These are phyloP conservation scores for Cyclostephanos tholiformis DNA, from an alignment of 108 stramenopile genomes.

Conservation along the genomic window DNA sequence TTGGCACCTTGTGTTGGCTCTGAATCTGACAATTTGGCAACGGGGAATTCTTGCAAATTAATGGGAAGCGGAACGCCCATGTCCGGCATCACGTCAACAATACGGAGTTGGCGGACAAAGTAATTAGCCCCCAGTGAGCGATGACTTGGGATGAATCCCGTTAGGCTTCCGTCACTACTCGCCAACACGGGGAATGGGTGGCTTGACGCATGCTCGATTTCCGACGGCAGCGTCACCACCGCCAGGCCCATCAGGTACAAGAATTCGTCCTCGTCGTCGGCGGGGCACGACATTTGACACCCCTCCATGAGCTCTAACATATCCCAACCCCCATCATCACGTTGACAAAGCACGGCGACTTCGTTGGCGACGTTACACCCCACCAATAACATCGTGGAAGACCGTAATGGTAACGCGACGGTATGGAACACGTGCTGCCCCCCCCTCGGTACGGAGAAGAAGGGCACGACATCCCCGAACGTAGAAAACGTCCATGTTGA, in stretches of 20 bases:
- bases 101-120: constrained; percentile 15
- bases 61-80: constrained; percentile 17
- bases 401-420: constrained; percentile 12
- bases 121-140: constrained; percentile 16
- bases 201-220: background rate
- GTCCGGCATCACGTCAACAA: background rate
- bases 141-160: constrained; percentile 33
- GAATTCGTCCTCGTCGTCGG: constrained; percentile 85
- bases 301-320: constrained; percentile 79
- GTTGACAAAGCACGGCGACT: constrained; percentile 48
- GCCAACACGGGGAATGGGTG: constrained; percentile 42
- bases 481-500: constrained; percentile 51
- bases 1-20: background rate
- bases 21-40: background rate
- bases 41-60: background rate
- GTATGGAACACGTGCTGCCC: constrained; percentile 79
- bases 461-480: constrained; percentile 82
- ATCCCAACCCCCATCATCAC: constrained; percentile 47
- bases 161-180: constrained; percentile 66
- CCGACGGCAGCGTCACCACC: constrained; percentile 45
- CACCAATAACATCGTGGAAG: constrained; percentile 59
- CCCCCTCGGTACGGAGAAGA: constrained; percentile 77
- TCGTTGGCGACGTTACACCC: constrained; percentile 79
- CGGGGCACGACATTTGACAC: constrained; percentile 60
- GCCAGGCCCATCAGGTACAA: constrained; percentile 68